Conservation (phyloP, 305 asterid species). For the Fraxinus xanthoxyloides region DNA sequence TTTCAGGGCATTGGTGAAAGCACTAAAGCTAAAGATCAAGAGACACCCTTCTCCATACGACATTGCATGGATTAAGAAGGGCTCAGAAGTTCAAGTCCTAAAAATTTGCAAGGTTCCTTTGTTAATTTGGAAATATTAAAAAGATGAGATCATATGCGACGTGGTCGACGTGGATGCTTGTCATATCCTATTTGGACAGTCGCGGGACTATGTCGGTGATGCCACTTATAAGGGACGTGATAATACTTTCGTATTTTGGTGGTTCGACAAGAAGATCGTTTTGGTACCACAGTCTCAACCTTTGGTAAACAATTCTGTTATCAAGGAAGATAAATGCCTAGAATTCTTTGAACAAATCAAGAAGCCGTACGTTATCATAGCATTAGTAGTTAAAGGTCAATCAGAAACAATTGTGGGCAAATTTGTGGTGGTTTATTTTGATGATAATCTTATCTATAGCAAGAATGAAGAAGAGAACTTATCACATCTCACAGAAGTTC, state of each 20-base stretch:
- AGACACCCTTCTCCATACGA: background rate
- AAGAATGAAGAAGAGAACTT: background rate
- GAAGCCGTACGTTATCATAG: background rate
- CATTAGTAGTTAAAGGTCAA: background rate
- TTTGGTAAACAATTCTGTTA: background rate
- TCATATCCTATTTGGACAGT: background rate
- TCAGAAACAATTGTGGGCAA: background rate
- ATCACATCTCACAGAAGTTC: background rate
- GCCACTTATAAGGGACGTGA: background rate
- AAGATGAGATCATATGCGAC: background rate
- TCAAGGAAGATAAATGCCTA: background rate
- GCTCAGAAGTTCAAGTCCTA: background rate
- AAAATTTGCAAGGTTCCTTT: background rate
- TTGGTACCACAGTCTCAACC: background rate
- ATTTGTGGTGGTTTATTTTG: background rate
- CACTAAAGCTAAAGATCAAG: background rate
- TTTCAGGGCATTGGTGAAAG: background rate
- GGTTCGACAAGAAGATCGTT: background rate
- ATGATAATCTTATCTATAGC: background rate
- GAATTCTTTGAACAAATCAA: background rate
- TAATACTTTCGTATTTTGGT: background rate
- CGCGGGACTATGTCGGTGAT: background rate
- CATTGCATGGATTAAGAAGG: background rate
- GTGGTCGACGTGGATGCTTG: background rate
- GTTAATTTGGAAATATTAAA: background rate